Evolutionary conservation across 1,139 yeast species (phyloP), one percentile per base, ranked within the genome.

Genomic region (Hyphopichia buzzinii): DNA sequence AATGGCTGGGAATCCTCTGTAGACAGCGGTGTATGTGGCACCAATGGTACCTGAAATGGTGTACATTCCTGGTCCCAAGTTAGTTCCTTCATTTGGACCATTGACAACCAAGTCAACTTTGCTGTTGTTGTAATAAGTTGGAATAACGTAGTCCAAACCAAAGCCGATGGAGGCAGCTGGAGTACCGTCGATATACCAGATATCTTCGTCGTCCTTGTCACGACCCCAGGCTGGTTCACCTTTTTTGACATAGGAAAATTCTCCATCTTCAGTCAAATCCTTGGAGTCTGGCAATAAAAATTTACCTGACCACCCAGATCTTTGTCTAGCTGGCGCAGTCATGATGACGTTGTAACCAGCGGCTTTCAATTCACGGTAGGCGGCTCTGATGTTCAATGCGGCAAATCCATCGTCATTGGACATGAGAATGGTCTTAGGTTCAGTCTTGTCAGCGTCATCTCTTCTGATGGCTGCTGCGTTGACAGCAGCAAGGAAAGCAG

Each of bases 381-480:
- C 58, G 27, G 83, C 81, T 59, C 83, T 73, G 54, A 78, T 73
- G 57, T 77, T 76, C 40, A 82, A 76, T 23, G 82, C 61, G 17
- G 71, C 72, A 77, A 77, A 78, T 26, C 79, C 72, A 50, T 78
- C 84, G 57, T 78, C 84, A 51, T 78, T 77, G 47, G 82, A 70
- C 42, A 78, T 62, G 39, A 78, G 57, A 48, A 78, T 77, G 59
- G 70, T 77, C 54, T 77, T 69, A n/a, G n/a, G n/a, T n/a, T n/a
- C n/a, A n/a, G n/a, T n/a, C n/a, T n/a, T n/a, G n/a, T n/a, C n/a
- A 39, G 65, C 60, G 8, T 26, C 17, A 33, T 16, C 31, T 10
- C 33, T 24, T 25, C 10, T 31, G 17, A 8, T 10, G 23, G 23
- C 23, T 6, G 40, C 27, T 4, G 37, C 42, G 23, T 52, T 26